phyloP scores from a whole-genome alignment of 192 early-diverging fungal species.

The Backusella liffmaniae region DNA sequence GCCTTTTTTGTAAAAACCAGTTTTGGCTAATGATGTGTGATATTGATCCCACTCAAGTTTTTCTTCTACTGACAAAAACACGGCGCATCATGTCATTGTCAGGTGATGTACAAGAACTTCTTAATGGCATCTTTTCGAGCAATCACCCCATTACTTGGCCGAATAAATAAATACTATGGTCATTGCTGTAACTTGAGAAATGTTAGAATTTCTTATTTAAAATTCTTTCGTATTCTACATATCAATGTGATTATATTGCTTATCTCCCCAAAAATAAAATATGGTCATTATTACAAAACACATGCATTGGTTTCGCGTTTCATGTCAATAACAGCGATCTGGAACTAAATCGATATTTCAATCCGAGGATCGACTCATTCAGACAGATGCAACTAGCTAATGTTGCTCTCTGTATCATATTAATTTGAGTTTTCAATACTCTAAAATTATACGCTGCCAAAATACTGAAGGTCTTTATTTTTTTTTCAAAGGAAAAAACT shows the following conservation, averaged over 20 bases:
- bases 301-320: background rate
- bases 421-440: no score
- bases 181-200: background rate
- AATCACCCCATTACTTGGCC: background rate
- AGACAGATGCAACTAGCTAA: background rate
- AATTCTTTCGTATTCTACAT: no score
- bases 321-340: background rate
- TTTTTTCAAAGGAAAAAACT: no score
- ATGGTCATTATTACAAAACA: background rate
- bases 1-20: background rate
- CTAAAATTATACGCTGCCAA: background rate
- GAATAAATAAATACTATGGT: background rate
- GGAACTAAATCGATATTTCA: background rate
- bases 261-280: background rate
- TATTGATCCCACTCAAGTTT: background rate
- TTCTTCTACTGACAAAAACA: background rate
- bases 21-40: background rate
- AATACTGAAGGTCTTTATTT: background rate
- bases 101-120: background rate
- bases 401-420: no score
- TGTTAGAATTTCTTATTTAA: background rate
- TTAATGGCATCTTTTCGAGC: background rate
- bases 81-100: background rate
- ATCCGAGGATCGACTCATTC: background rate
- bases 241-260: background rate